phyloP scores from a whole-genome alignment of 768 basidiomycete species.

The Chalciporus piperatus region DNA sequence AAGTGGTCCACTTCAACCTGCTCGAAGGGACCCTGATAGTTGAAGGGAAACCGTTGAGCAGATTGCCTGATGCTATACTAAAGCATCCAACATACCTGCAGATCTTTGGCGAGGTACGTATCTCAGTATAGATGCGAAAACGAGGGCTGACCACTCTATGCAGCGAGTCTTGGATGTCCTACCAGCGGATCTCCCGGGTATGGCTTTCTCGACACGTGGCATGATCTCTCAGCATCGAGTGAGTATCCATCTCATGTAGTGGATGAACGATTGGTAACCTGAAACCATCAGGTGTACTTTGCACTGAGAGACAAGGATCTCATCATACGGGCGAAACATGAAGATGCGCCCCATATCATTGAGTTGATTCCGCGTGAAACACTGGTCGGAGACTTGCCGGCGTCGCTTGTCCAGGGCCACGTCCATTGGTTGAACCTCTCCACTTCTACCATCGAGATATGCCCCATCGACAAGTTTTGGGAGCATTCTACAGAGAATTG shows the following conservation, averaged over 20 bases:
- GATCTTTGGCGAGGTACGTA: constrained; percentile 22
- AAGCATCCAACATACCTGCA: constrained; percentile 18
- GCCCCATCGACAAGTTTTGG: constrained; percentile 16
- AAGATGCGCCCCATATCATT: not conserved
- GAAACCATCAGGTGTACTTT: not conserved
- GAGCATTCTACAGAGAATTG: constrained; percentile 15
- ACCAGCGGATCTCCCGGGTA: constrained; percentile 24
- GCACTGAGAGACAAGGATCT: not conserved
- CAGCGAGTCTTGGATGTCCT: constrained; percentile 22
- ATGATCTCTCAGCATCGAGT: constrained; percentile 19
- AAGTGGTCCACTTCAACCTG: constrained; percentile 21
- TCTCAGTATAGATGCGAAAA: not conserved
- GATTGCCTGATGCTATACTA: constrained; percentile 19
- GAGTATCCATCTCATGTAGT: not conserved
- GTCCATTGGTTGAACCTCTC: constrained; percentile 23
- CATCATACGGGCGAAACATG: not conserved
- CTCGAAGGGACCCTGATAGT: constrained; percentile 28
- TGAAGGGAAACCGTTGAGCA: constrained; percentile 24
- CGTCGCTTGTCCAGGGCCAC: constrained; percentile 13
- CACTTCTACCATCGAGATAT: constrained; percentile 16
- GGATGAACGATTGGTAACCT: not conserved
- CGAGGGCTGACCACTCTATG: not conserved
- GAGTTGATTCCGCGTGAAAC: constrained; percentile 14
- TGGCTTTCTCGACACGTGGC: constrained; percentile 25
- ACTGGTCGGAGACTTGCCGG: constrained; percentile 18